A percentile compares a stretch with the other conserved stretches of the same genome.
phyloP scores from a whole-genome alignment of 768 basidiomycete species.

The Goffeauzyma gilvescens region DNA sequence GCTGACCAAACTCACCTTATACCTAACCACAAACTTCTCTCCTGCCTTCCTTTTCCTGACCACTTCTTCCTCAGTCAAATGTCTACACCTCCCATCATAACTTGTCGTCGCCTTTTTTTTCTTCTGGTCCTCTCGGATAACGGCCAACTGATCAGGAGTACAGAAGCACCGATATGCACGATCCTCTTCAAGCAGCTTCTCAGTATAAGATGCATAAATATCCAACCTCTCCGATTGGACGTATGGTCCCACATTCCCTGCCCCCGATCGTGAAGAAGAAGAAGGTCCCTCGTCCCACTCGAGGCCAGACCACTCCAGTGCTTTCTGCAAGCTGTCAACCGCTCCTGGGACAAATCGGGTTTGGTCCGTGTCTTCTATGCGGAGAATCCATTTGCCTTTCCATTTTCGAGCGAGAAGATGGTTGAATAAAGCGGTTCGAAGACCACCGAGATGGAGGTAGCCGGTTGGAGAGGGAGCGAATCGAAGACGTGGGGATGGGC shows the following conservation, averaged over 20 bases:
- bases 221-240: slow-evolving; percentile 78
- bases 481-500: slow-evolving; percentile 48
- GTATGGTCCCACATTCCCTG: slow-evolving; percentile 65
- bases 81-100: slow-evolving; percentile 76
- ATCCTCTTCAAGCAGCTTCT: slow-evolving; percentile 59
- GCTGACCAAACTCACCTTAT: slow-evolving; percentile 44
- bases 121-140: slow-evolving; percentile 55
- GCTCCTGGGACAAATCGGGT: slow-evolving; percentile 62
- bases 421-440: slow-evolving; percentile 85
- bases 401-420: slow-evolving; percentile 62
- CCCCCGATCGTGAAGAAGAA: slow-evolving; percentile 50
- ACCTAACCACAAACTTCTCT: slow-evolving; percentile 61
- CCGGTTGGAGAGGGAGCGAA: slow-evolving; percentile 98
- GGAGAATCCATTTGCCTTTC: slow-evolving; percentile 71
- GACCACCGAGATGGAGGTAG: slow-evolving; percentile 76
- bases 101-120: slow-evolving; percentile 38
- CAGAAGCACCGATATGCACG: slow-evolving; percentile 95
- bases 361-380: slow-evolving; percentile 96
- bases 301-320: slow-evolving; percentile 76
- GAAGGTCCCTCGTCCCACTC: slow-evolving; percentile 61
- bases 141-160: slow-evolving; percentile 47
- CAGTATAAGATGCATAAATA: slow-evolving; percentile 56
- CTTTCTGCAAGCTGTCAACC: slow-evolving; percentile 56
- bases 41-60: slow-evolving; percentile 52
- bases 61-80: slow-evolving; percentile 71